A percentile compares a stretch with the other conserved stretches of the same genome.
These are phyloP conservation scores for Colletotrichum siamense DNA, from an alignment of 2,329 filamentous ascomycete species.

Conservation along the genomic window DNA sequence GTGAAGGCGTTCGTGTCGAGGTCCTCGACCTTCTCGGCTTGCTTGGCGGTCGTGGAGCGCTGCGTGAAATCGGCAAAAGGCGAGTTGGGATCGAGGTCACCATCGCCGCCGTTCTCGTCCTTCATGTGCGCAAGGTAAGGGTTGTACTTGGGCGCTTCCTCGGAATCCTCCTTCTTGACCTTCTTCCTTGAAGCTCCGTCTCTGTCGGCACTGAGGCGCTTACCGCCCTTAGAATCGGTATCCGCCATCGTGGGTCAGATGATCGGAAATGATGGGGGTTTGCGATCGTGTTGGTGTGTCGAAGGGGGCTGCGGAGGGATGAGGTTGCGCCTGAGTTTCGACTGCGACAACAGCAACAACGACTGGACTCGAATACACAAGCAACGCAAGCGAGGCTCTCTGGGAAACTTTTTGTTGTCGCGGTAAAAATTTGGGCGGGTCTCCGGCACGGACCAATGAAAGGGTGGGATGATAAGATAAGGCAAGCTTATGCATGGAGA, in stretches of 20 bases:
- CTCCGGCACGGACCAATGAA: constrained; percentile 4
- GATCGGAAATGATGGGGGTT: not conserved
- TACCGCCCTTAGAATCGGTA: constrained; percentile 37
- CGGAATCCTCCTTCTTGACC: constrained; percentile 40
- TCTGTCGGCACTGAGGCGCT: constrained; percentile 50
- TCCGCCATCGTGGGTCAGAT: constrained; percentile 42
- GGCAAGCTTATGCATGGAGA: not conserved
- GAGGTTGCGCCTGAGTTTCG: constrained; percentile 2
- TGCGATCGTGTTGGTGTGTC: not conserved
- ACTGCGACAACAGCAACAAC: not conserved
- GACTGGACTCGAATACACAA: not conserved
- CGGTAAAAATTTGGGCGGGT: constrained; percentile 19
- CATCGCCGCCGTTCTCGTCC: constrained; percentile 48
- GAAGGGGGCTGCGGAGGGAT: constrained; percentile 3
- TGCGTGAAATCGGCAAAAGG: constrained; percentile 72
- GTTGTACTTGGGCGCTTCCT: constrained; percentile 59
- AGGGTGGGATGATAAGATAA: constrained; percentile 21
- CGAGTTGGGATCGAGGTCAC: constrained; percentile 39
- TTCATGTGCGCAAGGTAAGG: constrained; percentile 94
- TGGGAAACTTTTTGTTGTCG: constrained; percentile 21
- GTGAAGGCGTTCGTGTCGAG: constrained; percentile 87
- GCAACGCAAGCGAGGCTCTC: not conserved
- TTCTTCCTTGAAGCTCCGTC: constrained; percentile 50
- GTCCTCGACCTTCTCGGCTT: constrained; percentile 79
- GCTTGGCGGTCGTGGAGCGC: constrained; percentile 79